Conservation (phyloP, 2,329 filamentous ascomycete genomes). For the Coniochaeta sp. region DNA sequence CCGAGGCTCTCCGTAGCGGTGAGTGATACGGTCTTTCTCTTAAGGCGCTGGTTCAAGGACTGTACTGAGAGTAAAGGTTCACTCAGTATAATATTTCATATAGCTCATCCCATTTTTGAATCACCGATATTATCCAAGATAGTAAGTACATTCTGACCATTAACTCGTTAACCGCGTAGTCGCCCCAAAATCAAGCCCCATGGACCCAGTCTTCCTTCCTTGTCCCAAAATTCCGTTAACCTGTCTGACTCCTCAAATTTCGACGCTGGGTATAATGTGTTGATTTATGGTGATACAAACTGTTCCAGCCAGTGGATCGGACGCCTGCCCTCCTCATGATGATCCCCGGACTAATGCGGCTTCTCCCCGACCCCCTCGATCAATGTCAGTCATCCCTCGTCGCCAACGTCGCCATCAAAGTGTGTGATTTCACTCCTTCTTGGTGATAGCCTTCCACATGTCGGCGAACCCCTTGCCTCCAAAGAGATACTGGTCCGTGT, state of each 20-base stretch:
- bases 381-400: neutral
- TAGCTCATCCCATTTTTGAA: too few species aligned
- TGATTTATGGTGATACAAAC: constrained; percentile 5
- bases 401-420: neutral
- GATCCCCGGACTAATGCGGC: neutral
- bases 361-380: too few species aligned
- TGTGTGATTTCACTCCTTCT: constrained; percentile 13
- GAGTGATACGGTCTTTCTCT: neutral
- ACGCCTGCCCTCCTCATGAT: neutral
- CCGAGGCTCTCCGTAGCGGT: neutral
- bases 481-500: constrained; percentile 46
- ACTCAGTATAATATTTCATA: neutral
- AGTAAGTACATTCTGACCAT: neutral
- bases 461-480: constrained; percentile 38
- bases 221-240: neutral
- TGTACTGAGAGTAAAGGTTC: neutral
- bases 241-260: neutral
- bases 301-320: constrained; percentile 9
- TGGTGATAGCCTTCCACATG: constrained; percentile 33
- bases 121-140: neutral
- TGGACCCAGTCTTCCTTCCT: neutral
- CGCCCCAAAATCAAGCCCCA: neutral
- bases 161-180: neutral
- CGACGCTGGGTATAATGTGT: neutral
- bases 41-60: neutral